Evolutionary conservation across 129 eudicot species (phyloP).

Genomic region (Cynara cardunculus): DNA sequence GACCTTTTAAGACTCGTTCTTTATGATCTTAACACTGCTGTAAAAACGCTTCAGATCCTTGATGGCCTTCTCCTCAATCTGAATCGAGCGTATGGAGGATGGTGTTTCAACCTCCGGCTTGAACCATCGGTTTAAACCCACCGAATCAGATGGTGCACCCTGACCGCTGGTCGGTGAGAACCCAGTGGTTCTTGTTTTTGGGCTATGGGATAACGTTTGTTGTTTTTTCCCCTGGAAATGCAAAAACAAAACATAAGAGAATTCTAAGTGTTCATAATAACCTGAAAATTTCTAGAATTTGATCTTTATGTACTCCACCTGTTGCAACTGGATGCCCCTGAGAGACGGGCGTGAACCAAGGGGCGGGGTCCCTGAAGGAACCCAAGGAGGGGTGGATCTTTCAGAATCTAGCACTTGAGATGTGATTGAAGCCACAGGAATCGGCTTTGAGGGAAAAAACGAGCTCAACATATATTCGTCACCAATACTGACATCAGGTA

Average conservation of each 20-base stretch:
- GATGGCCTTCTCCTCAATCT: constrained; percentile 75
- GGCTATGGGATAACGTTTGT: constrained; percentile 47
- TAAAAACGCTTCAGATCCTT: constrained; percentile 71
- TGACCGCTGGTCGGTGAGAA: constrained; percentile 45
- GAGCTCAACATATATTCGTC: constrained; percentile 61
- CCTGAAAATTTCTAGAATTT: not conserved
- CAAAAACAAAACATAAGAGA: not conserved
- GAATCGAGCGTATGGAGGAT: constrained; percentile 66
- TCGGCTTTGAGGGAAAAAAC: constrained; percentile 68
- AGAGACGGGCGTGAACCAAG: constrained; percentile 79
- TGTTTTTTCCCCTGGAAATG: constrained; percentile 42
- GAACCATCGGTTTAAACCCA: constrained; percentile 55
- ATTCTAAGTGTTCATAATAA: not conserved
- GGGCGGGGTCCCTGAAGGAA: constrained; percentile 93
- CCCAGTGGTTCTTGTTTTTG: constrained; percentile 56
- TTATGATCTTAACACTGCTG: constrained; percentile 56
- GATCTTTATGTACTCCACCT: constrained; percentile 30
- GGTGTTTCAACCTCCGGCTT: constrained; percentile 66
- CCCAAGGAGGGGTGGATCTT: constrained; percentile 90
- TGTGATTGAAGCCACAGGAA: constrained; percentile 47
- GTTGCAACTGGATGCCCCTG: constrained; percentile 82
- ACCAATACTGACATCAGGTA: constrained; percentile 35
- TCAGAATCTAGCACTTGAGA: constrained; percentile 58
- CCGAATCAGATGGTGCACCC: constrained; percentile 60
- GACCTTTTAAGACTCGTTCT: constrained; percentile 47